Base-by-base conservation (phyloP, 495 filamentous ascomycete species). In the Friedmanniomyces simplex region DNA sequence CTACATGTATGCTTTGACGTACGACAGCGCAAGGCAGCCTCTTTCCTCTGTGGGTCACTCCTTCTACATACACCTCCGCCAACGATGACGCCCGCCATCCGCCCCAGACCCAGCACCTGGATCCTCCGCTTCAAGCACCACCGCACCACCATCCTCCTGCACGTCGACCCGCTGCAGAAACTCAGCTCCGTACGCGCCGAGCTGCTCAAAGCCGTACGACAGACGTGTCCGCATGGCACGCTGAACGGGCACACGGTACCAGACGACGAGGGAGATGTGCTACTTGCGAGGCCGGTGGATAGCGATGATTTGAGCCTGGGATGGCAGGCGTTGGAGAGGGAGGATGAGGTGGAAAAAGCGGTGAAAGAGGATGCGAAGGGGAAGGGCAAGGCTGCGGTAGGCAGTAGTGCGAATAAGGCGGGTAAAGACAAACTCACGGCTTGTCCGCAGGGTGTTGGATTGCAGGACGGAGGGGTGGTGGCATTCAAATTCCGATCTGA, bases 81-180 rank as follows among this genome's bases (percentile, higher is more conserved):
- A 43, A 24, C 6, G 24, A 60, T 52, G 37, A 69, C 52, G 55
- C 52, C 60, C 42, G 61, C 59, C 51, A 64, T 52, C 50, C 59
- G 57, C 62, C 73, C 58, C 67, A 72, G 52, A 60, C 68, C 70
- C 8, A 24, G 41, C 18, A 74, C 80, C 28, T 74, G 80, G 71
- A 89, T 87, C 12, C 68, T 95, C 37, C 79, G 85, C 25, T 81
- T 95, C 69, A 95, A 95, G 64, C 76, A 86, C 70, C 82, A 86
- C 69, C 85, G 81, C 56, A 83, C 82, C 55, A 95, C 87, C 25
- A 74, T 95, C 63, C 77, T 91, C 63, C 74, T 95, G 28, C 81
- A 87, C 61, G 76, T 83, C 28, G 76, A 80, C 37, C 73, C 83
- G 2, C 73, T 79, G 43, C 76, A 82, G 59, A 66, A 81, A 26